phyloP scores from a whole-genome alignment of 805 yeast genomes.

The Blastobotrys mokoenaii region DNA sequence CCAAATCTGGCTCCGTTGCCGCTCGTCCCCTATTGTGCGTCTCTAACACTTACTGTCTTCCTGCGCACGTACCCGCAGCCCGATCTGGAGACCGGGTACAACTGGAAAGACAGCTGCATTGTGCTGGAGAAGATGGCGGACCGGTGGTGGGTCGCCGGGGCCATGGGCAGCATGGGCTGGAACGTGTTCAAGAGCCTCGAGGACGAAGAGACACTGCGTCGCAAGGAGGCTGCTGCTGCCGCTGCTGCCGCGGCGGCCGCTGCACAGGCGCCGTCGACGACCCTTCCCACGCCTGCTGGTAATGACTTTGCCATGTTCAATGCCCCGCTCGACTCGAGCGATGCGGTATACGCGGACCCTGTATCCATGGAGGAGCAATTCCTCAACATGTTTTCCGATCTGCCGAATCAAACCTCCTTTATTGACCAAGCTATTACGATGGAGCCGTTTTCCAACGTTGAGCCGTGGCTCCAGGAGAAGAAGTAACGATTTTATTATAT shows the following conservation, averaged over 20 bases:
- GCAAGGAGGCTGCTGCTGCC: background rate
- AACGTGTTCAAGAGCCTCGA: slow-evolving; percentile 21
- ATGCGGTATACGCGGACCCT: background rate
- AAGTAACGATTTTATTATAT: background rate
- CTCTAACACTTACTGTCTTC: slow-evolving; percentile 30
- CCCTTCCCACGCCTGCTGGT: background rate
- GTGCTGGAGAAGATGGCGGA: slow-evolving; percentile 22
- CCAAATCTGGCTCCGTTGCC: slow-evolving; percentile 27
- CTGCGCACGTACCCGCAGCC: slow-evolving; percentile 24
- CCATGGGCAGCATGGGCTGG: slow-evolving; percentile 29
- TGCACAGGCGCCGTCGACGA: background rate
- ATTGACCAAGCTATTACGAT: slow-evolving; percentile 23
- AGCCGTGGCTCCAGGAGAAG: slow-evolving; percentile 20
- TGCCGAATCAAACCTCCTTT: slow-evolving; percentile 28
- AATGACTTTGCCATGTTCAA: background rate
- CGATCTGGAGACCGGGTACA: slow-evolving; percentile 22
- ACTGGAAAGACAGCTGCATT: slow-evolving; percentile 25
- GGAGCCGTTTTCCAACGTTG: slow-evolving; percentile 19
- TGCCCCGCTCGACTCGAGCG: background rate
- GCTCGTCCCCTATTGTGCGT: slow-evolving; percentile 28
- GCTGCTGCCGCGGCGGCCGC: no score
- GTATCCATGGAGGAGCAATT: slow-evolving; percentile 20
- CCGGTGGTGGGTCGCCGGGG: slow-evolving; percentile 31
- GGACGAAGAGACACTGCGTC: background rate
- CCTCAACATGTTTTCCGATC: slow-evolving; percentile 27